Evolutionary conservation across 106 monocot species (phyloP).

Genomic region (Narthecium ossifragum): DNA sequence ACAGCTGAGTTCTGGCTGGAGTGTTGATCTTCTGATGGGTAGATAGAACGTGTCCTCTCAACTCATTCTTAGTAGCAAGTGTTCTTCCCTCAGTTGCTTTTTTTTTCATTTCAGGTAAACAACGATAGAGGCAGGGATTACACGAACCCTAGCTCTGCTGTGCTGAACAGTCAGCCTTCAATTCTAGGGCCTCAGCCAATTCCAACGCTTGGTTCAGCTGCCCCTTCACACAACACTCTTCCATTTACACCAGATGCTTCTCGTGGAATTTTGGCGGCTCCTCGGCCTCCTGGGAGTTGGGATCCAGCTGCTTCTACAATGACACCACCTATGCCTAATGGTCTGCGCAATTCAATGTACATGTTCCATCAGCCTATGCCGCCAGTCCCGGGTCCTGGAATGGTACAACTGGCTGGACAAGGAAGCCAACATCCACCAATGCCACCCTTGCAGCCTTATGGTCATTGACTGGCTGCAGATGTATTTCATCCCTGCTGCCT

Average conservation of each 20-base stretch:
- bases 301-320: slow-evolving; percentile 6
- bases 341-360: no score
- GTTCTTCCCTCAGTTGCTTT: neutral
- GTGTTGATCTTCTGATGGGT: no score
- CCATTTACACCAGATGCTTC: slow-evolving; percentile 39
- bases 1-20: neutral
- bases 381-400: neutral
- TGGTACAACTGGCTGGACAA: slow-evolving; percentile 20
- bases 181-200: no score
- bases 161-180: no score
- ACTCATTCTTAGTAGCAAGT: neutral
- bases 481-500: no score
- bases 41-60: no score
- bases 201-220: no score
- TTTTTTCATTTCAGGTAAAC: slow-evolving; percentile 32
- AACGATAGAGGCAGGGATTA: slow-evolving; percentile 69
- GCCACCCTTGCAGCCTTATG: neutral
- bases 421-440: slow-evolving; percentile 5
- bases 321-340: no score
- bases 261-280: slow-evolving; percentile 23
- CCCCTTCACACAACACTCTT: no score
- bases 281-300: slow-evolving; percentile 26
- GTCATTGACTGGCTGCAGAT: neutral
- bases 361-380: neutral
- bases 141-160: no score